Evolutionary conservation across 73 alveolate species (phyloP), one percentile per base, ranked within the genome.

Genomic region (Symbiodinium natans): DNA sequence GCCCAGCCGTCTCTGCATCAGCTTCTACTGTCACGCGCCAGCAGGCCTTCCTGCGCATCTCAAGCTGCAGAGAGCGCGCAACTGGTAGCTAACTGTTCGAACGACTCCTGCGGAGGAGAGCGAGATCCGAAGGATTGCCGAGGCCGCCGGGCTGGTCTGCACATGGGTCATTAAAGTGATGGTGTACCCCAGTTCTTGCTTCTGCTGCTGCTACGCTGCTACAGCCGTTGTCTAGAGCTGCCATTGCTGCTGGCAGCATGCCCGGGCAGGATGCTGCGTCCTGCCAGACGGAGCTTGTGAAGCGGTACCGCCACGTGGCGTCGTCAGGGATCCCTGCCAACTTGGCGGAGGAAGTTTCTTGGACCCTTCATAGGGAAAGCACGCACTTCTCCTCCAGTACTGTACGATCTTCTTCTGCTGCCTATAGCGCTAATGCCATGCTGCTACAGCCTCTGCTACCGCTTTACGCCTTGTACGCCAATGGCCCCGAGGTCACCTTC

Each of bases 271-370:
- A 52, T 21, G 71, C 71, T 23, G 71, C 17, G 71, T 21, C 71
- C 71, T 52, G 71, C 71, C 71, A 52, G 71, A 52, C n/a, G 71
- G 71, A 52, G 71, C 71, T 52, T 23, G n/a, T 52, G 71, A 23
- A 52, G 71, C 71, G 23, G 71, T 52, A 52, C 71, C 71, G 71
- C n/a, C n/a, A 52, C n/a, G 71, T 29, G 23, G 71, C 23, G 10
- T 21, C 17, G 71, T 68, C 82, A 15, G 82, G 82, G 13, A 68
- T 68, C 33, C 27, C 36, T 13, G 33, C 82, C 82, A 68, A 68
- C 82, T 68, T 68, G 82, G 82, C 82, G 82, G 82, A 68, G 33
- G 82, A 52, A 52, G 71, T 29, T 4, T 52, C 71, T 52, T 52
- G 25, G 71, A 23, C n/a, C n/a, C n/a, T n/a, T n/a, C n/a, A n/a